Conservation (phyloP, 305 asterid genomes). For the Andrographis paniculata region DNA sequence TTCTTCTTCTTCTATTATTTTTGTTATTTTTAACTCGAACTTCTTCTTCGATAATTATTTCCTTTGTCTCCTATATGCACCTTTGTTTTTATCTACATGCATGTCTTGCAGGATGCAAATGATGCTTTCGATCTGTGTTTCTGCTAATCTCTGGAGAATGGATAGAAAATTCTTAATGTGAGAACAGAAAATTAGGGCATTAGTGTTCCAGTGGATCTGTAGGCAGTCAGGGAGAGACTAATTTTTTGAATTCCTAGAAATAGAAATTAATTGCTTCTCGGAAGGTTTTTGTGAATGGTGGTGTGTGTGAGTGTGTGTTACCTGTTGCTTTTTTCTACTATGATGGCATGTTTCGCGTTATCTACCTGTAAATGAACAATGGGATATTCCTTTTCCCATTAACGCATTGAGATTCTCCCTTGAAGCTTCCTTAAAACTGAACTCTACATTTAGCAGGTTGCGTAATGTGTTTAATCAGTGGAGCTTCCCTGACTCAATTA, state of each 20-base stretch:
- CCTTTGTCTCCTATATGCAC: neutral
- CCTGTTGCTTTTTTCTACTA: too few relatives aligned
- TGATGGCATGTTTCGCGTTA: too few relatives aligned
- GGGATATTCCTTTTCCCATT: too few relatives aligned
- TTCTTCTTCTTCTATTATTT: neutral
- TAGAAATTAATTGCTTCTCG: neutral
- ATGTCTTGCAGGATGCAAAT: neutral
- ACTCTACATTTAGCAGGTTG: too few relatives aligned
- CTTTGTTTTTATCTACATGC: neutral
- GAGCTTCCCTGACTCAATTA: neutral
- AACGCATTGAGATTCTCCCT: too few relatives aligned
- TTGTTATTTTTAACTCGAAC: slow-evolving; percentile 1
- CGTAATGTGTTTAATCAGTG: too few relatives aligned
- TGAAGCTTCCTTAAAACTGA: too few relatives aligned
- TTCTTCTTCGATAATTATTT: neutral
- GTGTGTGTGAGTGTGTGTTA: too few relatives aligned
- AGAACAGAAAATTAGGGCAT: neutral
- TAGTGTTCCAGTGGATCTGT: neutral
- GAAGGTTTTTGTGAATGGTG: too few relatives aligned
- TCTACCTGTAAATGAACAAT: too few relatives aligned
- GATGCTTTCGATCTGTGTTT: neutral
- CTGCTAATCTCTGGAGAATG: neutral
- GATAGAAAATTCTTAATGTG: neutral
- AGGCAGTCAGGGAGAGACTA: neutral
- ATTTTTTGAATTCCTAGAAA: neutral